phyloP scores from a whole-genome alignment of 2,329 filamentous ascomycete genomes.

The Triangularia verruculosa region DNA sequence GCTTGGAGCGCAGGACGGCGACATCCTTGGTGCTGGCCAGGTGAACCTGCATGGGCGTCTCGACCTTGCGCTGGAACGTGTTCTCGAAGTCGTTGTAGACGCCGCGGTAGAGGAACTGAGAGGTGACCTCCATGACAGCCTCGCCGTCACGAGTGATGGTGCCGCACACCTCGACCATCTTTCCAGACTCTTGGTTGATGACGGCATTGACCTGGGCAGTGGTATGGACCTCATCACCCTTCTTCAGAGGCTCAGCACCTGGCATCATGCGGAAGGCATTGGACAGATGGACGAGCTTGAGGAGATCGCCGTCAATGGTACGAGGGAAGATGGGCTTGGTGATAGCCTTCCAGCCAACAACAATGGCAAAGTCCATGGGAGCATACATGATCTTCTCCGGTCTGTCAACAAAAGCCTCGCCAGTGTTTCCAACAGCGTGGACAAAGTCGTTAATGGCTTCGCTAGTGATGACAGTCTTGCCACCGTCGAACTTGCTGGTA shows the following conservation, averaged over 20 bases:
- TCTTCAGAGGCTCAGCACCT: slow-evolving; percentile 90
- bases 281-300: slow-evolving; percentile 94
- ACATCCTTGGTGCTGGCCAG: slow-evolving; percentile 86
- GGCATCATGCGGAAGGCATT: slow-evolving; percentile 99
- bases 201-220: slow-evolving; percentile 96
- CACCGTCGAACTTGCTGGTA: slow-evolving; percentile 86
- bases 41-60: slow-evolving; percentile 92
- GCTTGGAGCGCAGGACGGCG: slow-evolving; percentile 90
- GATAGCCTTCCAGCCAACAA: slow-evolving; percentile 98
- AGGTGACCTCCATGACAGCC: slow-evolving; percentile 96
- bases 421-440: slow-evolving; percentile 97
- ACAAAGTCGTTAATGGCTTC: slow-evolving; percentile 98
- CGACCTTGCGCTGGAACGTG: slow-evolving; percentile 96
- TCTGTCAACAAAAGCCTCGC: slow-evolving; percentile 93
- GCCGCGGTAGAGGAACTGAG: slow-evolving; percentile 95
- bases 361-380: slow-evolving; percentile 98
- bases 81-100: slow-evolving; percentile 92
- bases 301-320: slow-evolving; percentile 89
- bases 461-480: slow-evolving; percentile 78
- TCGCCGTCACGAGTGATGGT: slow-evolving; percentile 82
- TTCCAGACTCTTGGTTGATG: slow-evolving; percentile 95
- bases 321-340: slow-evolving; percentile 99
- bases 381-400: slow-evolving; percentile 92
- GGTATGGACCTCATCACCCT: slow-evolving; percentile 87
- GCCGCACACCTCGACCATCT: slow-evolving; percentile 99